Base-by-base conservation (phyloP, 1,284 basidiomycete genomes). In the Ceratobasidium sp. region DNA sequence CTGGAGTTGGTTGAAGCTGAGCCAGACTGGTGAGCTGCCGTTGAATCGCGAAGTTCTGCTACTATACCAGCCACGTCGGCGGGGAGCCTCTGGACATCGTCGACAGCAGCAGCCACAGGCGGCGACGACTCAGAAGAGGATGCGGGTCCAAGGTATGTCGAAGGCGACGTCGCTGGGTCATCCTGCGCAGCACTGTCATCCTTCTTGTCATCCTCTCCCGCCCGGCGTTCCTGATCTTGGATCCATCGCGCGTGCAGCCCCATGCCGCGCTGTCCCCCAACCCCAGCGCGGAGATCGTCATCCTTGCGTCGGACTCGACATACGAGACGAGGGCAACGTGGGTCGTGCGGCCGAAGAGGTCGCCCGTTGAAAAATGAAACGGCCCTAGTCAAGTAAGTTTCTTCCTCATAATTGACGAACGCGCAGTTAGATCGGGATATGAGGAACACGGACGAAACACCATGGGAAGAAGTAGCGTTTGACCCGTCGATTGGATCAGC, bases 351-450 rank as follows among this genome's bases (percentile, higher is more conserved):
- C 72, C 93, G 86, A 46, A 95, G 79, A 18, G 85, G 83, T 72
- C 82, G 81, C 9, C 91, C 92, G 78, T 92, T 89, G 81, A 94
- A 97, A 67, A 84, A 86, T 0, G 79, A 77, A 69, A 96, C 92
- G 0, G 93, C 94, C 0, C 83, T 82, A 6, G 86, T 82, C 34
- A 98, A 83, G 74, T 90, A 84, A 1, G 78, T 81, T 76, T 90
- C 87, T 0, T 85, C 87, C 59, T 87, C 86, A 77, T 92, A 96
- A 79, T 98, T 98, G 80, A 97, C 87, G 78, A 98, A 98, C 2
- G 93, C 94, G 80, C 96, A 98, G 77, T 91, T 95, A 2, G 94
- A 96, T 26, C 95, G 88, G 21, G 91, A 88, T 77, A 99, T 98
- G 72, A 96, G 87, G 82, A 97, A 97, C 75, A 99, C 91, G 26